These are phyloP conservation scores for Corymbia calophylla DNA, from an alignment of 441 rosid genomes.

Conservation along the genomic window DNA sequence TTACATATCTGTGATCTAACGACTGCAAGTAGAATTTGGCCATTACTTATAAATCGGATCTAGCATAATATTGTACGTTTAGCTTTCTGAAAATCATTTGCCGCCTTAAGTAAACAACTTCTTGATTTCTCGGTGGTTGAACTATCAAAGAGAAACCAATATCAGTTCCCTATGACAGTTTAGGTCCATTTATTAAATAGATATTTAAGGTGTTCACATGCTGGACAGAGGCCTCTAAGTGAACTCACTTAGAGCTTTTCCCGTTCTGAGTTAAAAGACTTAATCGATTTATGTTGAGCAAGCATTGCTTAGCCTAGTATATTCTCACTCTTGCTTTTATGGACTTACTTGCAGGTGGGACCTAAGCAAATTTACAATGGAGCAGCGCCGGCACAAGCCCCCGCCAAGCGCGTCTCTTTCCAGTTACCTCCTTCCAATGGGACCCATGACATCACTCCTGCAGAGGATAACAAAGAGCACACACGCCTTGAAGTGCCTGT, in stretches of 20 bases:
- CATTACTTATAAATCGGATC: not conserved
- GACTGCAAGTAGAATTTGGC: not conserved
- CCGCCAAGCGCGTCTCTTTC: conserved; percentile 19
- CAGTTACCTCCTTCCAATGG: conserved; percentile 36
- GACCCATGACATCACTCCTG: conserved; percentile 14
- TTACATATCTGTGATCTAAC: not conserved
- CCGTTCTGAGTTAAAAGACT: not conserved
- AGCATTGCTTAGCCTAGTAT: not conserved
- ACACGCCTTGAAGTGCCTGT: conserved; percentile 21
- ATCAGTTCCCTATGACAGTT: not conserved
- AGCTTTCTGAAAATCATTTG: not conserved
- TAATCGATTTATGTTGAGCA: not conserved
- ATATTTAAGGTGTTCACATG: not conserved
- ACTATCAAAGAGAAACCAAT: not conserved
- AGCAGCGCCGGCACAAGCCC: conserved; percentile 30
- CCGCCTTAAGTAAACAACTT: not conserved
- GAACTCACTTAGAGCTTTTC: not conserved
- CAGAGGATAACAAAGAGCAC: conserved; percentile 21
- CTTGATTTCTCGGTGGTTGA: not conserved
- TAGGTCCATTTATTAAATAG: not conserved
- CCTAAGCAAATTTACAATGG: conserved; percentile 44
- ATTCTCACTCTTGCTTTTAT: not conserved
- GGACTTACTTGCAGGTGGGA: conserved; percentile 43
- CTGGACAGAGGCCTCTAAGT: not conserved
- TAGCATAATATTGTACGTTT: not conserved